Evolutionary conservation across 1,284 basidiomycete species (phyloP).

Genomic region (Agroathelia rolfsii): DNA sequence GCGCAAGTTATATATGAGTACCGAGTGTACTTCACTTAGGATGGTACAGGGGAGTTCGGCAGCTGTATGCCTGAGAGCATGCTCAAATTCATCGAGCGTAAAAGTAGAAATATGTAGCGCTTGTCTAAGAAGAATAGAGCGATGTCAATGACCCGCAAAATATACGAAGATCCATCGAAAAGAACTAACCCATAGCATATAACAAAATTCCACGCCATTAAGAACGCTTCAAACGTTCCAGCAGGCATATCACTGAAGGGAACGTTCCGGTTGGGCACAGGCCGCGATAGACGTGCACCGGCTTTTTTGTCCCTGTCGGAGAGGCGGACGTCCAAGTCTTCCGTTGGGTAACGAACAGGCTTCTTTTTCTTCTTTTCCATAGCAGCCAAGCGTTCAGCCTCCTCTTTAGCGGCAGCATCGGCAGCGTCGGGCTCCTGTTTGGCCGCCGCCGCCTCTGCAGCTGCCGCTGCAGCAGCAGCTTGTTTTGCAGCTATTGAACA

Average conservation of each 20-base stretch:
- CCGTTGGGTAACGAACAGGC: conserved; percentile 76
- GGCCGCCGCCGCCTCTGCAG: conserved; percentile 33
- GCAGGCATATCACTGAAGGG: conserved; percentile 68
- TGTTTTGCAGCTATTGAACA: conserved; percentile 21
- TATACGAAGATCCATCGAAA: conserved; percentile 3
- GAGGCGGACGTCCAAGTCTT: conserved; percentile 74
- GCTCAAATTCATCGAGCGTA: conserved; percentile 89
- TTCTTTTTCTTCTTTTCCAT: conserved; percentile 87
- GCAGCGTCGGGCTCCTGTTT: conserved; percentile 58
- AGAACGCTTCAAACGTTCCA: conserved; percentile 75
- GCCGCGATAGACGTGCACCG: conserved; percentile 60
- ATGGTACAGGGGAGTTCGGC: conserved; percentile 66
- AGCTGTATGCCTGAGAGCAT: conserved; percentile 71
- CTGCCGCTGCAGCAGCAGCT: conserved; percentile 26
- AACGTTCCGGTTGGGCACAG: conserved; percentile 54
- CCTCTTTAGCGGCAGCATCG: conserved; percentile 60
- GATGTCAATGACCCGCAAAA: conserved; percentile 4
- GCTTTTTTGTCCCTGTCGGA: conserved; percentile 71
- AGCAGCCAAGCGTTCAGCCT: conserved; percentile 56
- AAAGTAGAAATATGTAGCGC: conserved; percentile 85
- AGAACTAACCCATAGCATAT: conserved; percentile 77
- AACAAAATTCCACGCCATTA: conserved; percentile 89
- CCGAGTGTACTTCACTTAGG: conserved; percentile 82
- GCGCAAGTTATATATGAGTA: conserved; percentile 80
- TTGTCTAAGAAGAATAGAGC: conserved; percentile 41